These are phyloP conservation scores for Xylaria sp. DNA, from an alignment of 2,329 filamentous ascomycete genomes.

Conservation along the genomic window DNA sequence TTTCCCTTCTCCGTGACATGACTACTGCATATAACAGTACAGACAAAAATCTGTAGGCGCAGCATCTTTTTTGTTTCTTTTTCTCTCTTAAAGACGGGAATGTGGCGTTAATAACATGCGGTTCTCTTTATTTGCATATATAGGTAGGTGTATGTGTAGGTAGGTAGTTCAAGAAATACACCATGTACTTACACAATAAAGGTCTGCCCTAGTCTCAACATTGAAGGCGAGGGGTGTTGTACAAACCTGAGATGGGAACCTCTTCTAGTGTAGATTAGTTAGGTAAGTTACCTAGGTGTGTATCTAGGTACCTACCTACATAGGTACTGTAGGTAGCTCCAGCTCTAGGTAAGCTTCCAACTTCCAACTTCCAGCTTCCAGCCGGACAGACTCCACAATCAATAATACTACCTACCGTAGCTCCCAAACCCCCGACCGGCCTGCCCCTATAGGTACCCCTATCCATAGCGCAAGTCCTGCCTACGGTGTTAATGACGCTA, in stretches of 20 bases:
- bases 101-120: neutral
- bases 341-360: no score
- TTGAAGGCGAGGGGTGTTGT: no score
- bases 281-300: neutral
- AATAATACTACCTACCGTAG: constrained; percentile 6
- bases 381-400: constrained; percentile 1
- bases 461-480: constrained; percentile 3
- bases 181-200: no score
- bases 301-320: neutral
- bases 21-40: no score
- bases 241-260: no score
- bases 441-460: constrained; percentile 6
- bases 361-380: constrained; percentile 2
- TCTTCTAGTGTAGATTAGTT: no score
- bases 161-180: no score
- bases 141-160: no score
- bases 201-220: no score
- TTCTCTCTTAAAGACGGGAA: neutral
- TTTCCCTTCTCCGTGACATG: neutral
- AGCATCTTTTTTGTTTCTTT: neutral
- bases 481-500: neutral
- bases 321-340: no score
- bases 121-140: no score
- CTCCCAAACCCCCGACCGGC: neutral
- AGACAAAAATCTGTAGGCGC: no score